Percentiles rank a stretch among this genome's conserved stretches.
These are phyloP conservation scores for Metschnikowia peoriensis DNA, from an alignment of 805 yeast species.

Conservation along the genomic window DNA sequence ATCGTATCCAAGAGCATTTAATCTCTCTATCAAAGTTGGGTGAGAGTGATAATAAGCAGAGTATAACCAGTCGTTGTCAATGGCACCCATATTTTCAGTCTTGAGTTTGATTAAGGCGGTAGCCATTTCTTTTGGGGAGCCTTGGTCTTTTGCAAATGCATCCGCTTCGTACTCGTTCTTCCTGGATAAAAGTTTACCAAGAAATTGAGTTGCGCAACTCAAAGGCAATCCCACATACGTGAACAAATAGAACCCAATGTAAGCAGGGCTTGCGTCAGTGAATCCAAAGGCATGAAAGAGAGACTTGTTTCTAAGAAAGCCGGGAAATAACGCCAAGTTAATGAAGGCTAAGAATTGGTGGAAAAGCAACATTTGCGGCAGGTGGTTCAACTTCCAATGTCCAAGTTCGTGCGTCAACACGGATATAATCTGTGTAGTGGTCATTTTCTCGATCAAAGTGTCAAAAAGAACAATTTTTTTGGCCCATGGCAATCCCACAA, in stretches of 20 bases:
- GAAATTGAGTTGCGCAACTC: constrained; percentile 64
- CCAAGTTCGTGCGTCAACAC: constrained; percentile 99
- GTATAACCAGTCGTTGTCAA: constrained; percentile 86
- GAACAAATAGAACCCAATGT: constrained; percentile 80
- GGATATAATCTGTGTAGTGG: constrained; percentile 81
- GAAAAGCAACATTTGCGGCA: constrained; percentile 67
- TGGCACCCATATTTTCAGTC: constrained; percentile 74
- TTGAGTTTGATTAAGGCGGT: constrained; percentile 72
- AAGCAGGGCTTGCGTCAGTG: constrained; percentile 56
- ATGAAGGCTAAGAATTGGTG: constrained; percentile 63
- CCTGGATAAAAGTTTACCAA: constrained; percentile 71
- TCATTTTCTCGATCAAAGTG: constrained; percentile 78
- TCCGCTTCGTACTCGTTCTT: constrained; percentile 94
- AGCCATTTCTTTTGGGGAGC: constrained; percentile 66
- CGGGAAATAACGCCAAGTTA: constrained; percentile 71
- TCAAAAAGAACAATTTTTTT: constrained; percentile 94
- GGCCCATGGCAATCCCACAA: constrained; percentile 94
- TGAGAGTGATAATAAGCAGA: constrained; percentile 88
- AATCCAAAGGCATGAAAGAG: constrained; percentile 82
- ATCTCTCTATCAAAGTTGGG: constrained; percentile 88
- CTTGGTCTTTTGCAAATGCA: constrained; percentile 74
- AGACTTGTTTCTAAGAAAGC: constrained; percentile 75
- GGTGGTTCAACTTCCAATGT: constrained; percentile 92
- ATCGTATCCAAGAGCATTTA: constrained; percentile 63
- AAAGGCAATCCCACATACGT: constrained; percentile 76